Evolutionary conservation across 352 stramenopile genomes (phyloP).

Genomic region (Phytophthora capsici): DNA sequence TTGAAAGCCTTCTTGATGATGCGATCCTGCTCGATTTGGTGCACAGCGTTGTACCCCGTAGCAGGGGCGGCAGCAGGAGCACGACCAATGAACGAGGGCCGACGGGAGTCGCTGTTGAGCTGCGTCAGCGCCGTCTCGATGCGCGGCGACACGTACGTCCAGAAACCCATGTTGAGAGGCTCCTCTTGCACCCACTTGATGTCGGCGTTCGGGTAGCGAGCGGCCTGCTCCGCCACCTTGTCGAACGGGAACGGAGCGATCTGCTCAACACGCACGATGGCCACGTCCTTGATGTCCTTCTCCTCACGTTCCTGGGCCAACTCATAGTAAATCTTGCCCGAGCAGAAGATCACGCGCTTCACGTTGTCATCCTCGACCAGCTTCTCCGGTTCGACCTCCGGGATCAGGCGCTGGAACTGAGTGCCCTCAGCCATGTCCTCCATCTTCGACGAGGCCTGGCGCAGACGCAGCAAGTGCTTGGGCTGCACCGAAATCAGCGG

Average conservation of each 20-base stretch:
- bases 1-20: slow-evolving; percentile 91
- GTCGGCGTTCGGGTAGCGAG: slow-evolving; percentile 93
- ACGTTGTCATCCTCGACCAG: slow-evolving; percentile 64
- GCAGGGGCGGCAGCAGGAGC: slow-evolving; percentile 93
- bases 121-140: slow-evolving; percentile 96
- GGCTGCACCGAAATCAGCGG: slow-evolving; percentile 95
- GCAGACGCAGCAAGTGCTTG: slow-evolving; percentile 96
- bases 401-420: slow-evolving; percentile 91
- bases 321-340: slow-evolving; percentile 98
- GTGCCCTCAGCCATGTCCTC: slow-evolving; percentile 95
- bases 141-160: slow-evolving; percentile 92
- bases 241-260: slow-evolving; percentile 98
- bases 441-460: slow-evolving; percentile 89
- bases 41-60: slow-evolving; percentile 95
- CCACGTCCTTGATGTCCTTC: slow-evolving; percentile 81
- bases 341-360: slow-evolving; percentile 93
- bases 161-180: slow-evolving; percentile 97
- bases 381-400: slow-evolving; percentile 76
- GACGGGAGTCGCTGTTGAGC: slow-evolving; percentile 89
- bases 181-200: slow-evolving; percentile 97
- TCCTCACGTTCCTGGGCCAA: slow-evolving; percentile 91
- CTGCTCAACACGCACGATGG: slow-evolving; percentile 96
- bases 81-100: slow-evolving; percentile 94
- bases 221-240: slow-evolving; percentile 89
- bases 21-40: slow-evolving; percentile 93